Evolutionary conservation across 306 rosid genomes (phyloP).

Genomic region (Gillenia trifoliata): DNA sequence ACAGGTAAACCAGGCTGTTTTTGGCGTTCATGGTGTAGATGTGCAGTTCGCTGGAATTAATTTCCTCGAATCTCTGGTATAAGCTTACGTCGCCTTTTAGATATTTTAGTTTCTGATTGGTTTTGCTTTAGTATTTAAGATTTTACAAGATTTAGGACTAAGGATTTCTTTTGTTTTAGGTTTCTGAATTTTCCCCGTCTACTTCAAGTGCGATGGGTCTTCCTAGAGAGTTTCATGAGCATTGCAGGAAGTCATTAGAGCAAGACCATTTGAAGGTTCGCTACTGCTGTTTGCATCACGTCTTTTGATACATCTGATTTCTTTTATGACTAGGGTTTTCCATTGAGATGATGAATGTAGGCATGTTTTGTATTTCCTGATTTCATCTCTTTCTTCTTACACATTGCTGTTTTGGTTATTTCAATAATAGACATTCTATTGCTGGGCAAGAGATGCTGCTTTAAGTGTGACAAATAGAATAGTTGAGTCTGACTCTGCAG

Average conservation of each 20-base stretch:
- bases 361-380: constrained; percentile 9
- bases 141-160: constrained; percentile 15
- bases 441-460: constrained; percentile 91
- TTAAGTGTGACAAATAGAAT: constrained; percentile 67
- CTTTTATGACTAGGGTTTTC: constrained; percentile 8
- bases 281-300: constrained; percentile 4
- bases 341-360: constrained; percentile 9
- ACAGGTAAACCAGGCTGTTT: constrained; percentile 86
- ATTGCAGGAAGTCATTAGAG: constrained; percentile 81
- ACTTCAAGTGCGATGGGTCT: constrained; percentile 94
- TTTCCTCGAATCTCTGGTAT: constrained; percentile 83
- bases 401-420: neutral
- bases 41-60: constrained; percentile 80
- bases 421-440: constrained; percentile 58
- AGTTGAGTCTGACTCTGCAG: constrained; percentile 58
- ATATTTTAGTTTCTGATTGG: constrained; percentile 12
- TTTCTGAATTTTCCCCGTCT: constrained; percentile 95
- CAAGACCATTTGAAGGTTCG: constrained; percentile 68
- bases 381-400: neutral
- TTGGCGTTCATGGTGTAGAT: constrained; percentile 72
- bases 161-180: constrained; percentile 35
- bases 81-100: neutral
- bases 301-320: neutral
- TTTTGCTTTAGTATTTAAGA: constrained; percentile 21
- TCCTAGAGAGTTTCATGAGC: constrained; percentile 97